Evolutionary conservation across 257 asterid genomes (phyloP).

Genomic region (Nicotiana tabacum): DNA sequence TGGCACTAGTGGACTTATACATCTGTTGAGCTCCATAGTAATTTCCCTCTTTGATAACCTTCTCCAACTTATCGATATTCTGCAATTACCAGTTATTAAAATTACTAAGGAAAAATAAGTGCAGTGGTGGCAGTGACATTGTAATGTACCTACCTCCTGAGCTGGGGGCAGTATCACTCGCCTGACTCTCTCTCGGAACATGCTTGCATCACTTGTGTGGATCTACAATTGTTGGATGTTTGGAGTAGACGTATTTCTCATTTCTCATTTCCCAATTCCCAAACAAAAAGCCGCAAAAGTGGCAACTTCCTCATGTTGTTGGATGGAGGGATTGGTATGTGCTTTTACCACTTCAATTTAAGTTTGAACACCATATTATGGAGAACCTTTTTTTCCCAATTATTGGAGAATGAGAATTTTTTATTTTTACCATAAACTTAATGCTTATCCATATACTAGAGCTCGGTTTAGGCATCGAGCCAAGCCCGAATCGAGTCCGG

Average conservation of each 20-base stretch:
- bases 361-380: too few relatives aligned
- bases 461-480: too few relatives aligned
- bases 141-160: slow-evolving; percentile 43
- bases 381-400: too few relatives aligned
- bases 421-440: too few relatives aligned
- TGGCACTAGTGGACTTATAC: slow-evolving; percentile 84
- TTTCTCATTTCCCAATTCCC: not conserved
- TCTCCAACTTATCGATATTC: slow-evolving; percentile 74
- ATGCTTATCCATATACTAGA: too few relatives aligned
- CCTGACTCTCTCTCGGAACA: slow-evolving; percentile 74
- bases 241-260: not conserved
- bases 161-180: slow-evolving; percentile 65
- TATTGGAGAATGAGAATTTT: too few relatives aligned
- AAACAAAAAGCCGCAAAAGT: not conserved
- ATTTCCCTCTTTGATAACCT: slow-evolving; percentile 71
- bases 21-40: slow-evolving; percentile 97
- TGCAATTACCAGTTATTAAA: slow-evolving; percentile 22
- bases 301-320: not conserved
- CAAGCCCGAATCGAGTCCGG: too few relatives aligned
- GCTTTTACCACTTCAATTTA: not conserved
- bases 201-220: slow-evolving; percentile 10
- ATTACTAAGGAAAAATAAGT: not conserved
- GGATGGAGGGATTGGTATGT: not conserved
- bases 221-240: not conserved
- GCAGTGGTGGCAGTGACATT: not conserved